phyloP scores from a whole-genome alignment of 805 yeast species.

The Candida patagonica region DNA sequence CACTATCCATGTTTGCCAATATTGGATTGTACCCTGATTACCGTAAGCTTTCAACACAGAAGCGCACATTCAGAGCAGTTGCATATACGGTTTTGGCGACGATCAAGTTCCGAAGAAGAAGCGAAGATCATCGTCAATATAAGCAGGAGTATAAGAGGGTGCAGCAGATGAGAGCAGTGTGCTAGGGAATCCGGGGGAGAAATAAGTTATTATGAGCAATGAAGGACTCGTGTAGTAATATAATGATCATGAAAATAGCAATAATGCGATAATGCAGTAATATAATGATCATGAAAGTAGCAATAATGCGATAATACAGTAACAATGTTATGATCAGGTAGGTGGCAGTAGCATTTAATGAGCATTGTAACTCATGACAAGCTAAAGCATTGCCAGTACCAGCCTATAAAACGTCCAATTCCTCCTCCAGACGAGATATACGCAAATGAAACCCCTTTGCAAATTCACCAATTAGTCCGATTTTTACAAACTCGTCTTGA shows the following conservation, averaged over 20 bases:
- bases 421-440: slow-evolving; percentile 29
- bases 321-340: too few species aligned
- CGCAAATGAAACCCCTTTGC: slow-evolving; percentile 35
- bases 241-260: not conserved
- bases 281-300: too few species aligned
- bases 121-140: slow-evolving; percentile 9
- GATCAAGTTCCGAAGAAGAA: slow-evolving; percentile 22
- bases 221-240: not conserved
- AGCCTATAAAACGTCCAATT: slow-evolving; percentile 11
- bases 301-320: too few species aligned
- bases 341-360: too few species aligned
- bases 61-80: slow-evolving; percentile 19
- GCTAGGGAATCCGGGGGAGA: not conserved
- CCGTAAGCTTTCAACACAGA: not conserved
- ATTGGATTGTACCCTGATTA: slow-evolving; percentile 14
- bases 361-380: not conserved
- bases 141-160: not conserved
- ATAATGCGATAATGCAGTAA: not conserved
- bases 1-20: slow-evolving; percentile 21
- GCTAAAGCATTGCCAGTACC: too few species aligned
- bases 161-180: not conserved
- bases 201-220: not conserved
- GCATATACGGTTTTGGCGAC: slow-evolving; percentile 25
- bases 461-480: slow-evolving; percentile 41
- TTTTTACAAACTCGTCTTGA: slow-evolving; percentile 43